phyloP scores from a whole-genome alignment of 2,329 filamentous ascomycete genomes.

The Aspergillus sp. region DNA sequence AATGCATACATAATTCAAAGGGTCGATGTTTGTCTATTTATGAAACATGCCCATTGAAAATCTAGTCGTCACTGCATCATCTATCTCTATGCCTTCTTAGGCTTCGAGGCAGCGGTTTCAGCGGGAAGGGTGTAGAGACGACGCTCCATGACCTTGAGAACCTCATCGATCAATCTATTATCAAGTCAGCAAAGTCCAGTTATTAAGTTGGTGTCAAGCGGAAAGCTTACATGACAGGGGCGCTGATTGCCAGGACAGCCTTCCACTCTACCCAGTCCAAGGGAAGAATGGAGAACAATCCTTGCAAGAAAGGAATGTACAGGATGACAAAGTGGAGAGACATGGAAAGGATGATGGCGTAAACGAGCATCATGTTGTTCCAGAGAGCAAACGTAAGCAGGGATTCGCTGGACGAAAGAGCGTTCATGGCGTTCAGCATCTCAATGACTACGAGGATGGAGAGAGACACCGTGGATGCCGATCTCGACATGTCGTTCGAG shows the following conservation, averaged over 20 bases:
- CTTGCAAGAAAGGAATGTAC: constrained; percentile 85
- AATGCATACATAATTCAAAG: too few relatives aligned
- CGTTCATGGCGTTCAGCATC: constrained; percentile 99
- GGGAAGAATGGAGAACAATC: constrained; percentile 84
- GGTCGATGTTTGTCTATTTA: too few relatives aligned
- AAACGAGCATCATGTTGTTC: constrained; percentile 98
- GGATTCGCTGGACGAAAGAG: constrained; percentile 89
- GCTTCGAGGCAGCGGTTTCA: constrained; percentile 21
- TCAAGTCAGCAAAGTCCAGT: constrained; percentile 13
- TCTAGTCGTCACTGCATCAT: background rate
- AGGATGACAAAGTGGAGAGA: constrained; percentile 88
- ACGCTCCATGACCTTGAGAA: constrained; percentile 73
- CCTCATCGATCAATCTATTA: constrained; percentile 71
- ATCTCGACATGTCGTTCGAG: constrained; percentile 74
- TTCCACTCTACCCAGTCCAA: constrained; percentile 85
- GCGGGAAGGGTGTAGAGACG: constrained; percentile 48
- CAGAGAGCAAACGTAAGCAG: constrained; percentile 91
- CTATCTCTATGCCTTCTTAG: constrained; percentile 28
- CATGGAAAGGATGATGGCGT: constrained; percentile 91
- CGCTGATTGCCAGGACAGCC: constrained; percentile 81
- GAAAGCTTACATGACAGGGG: constrained; percentile 78
- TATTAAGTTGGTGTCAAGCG: background rate
- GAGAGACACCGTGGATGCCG: constrained; percentile 87
- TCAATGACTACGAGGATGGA: constrained; percentile 93
- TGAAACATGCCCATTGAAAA: too few relatives aligned